Evolutionary conservation across 352 stramenopile genomes (phyloP).

Genomic region (Pythium plurisporium): DNA sequence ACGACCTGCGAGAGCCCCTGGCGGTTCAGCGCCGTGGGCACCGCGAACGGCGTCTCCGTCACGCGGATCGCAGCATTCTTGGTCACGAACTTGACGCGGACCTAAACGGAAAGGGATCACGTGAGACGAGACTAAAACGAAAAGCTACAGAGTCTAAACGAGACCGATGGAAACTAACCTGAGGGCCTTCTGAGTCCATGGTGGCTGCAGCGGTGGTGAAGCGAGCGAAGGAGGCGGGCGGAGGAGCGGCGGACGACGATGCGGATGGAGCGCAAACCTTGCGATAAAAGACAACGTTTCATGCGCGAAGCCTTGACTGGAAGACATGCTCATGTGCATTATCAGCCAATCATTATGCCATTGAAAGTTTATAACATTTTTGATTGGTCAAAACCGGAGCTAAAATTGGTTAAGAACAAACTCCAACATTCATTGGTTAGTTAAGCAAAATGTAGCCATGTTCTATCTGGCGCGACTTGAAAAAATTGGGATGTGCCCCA

Average conservation of each 20-base stretch:
- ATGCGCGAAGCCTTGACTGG: slow-evolving; percentile 26
- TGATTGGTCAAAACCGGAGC: neutral
- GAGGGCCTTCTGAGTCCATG: slow-evolving; percentile 40
- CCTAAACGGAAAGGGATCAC: slow-evolving; percentile 26
- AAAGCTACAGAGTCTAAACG: neutral
- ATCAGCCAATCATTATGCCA: slow-evolving; percentile 15
- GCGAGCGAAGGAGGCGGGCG: neutral
- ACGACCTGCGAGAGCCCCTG: slow-evolving; percentile 86
- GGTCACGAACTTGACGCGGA: slow-evolving; percentile 89
- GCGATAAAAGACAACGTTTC: slow-evolving; percentile 24
- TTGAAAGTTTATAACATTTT: too few species aligned
- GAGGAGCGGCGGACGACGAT: too few species aligned
- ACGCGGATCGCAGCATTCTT: slow-evolving; percentile 85
- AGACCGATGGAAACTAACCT: slow-evolving; percentile 18
- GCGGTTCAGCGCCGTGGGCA: slow-evolving; percentile 71
- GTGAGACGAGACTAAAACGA: neutral
- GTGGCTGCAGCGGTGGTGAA: neutral
- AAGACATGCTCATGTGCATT: slow-evolving; percentile 19
- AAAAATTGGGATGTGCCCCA: too few species aligned
- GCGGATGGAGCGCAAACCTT: too few species aligned
- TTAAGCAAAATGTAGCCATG: slow-evolving; percentile 13
- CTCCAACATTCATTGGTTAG: neutral
- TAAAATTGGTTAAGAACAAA: neutral
- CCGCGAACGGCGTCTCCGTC: slow-evolving; percentile 86
- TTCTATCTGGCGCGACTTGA: neutral